These are phyloP conservation scores for Torrubiellomyces zombiae DNA, from an alignment of 2,329 filamentous ascomycete genomes.

Conservation along the genomic window DNA sequence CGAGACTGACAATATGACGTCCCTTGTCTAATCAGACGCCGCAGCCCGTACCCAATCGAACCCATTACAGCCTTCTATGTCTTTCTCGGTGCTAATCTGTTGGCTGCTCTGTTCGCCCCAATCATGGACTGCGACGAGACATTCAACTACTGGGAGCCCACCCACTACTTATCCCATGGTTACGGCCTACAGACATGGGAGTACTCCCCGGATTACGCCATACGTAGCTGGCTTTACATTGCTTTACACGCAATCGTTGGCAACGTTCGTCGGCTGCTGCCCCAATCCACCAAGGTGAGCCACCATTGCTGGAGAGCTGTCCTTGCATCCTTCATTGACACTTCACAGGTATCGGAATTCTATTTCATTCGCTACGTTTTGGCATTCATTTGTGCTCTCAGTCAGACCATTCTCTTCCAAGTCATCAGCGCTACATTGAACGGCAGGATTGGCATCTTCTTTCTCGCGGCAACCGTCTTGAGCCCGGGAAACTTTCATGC, in stretches of 20 bases:
- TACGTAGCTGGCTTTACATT: constrained; percentile 89
- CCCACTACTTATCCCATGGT: constrained; percentile 83
- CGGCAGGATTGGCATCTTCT: constrained; percentile 70
- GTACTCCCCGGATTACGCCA: constrained; percentile 87
- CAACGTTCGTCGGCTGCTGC: constrained; percentile 47
- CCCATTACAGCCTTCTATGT: constrained; percentile 66
- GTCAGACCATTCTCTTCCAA: constrained; percentile 68
- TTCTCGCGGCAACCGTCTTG: constrained; percentile 57
- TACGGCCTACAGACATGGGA: constrained; percentile 97
- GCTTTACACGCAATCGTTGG: constrained; percentile 60
- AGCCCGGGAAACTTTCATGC: constrained; percentile 92
- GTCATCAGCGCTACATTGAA: constrained; percentile 63
- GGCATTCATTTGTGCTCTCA: constrained; percentile 60
- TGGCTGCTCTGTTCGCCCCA: constrained; percentile 69
- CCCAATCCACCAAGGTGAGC: constrained; percentile 40
- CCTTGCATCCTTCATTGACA: constrained; percentile 3
- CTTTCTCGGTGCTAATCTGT: constrained; percentile 55
- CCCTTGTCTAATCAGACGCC: too few relatives aligned
- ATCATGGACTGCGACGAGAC: constrained; percentile 98
- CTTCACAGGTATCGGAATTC: constrained; percentile 50
- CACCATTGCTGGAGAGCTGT: background rate
- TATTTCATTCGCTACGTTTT: constrained; percentile 68
- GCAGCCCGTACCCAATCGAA: constrained; percentile 45
- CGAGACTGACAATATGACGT: too few relatives aligned
- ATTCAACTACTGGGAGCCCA: constrained; percentile 98